Evolutionary conservation across 2,329 filamentous ascomycete genomes (phyloP).

Genomic region (Clonostachys byssicola): DNA sequence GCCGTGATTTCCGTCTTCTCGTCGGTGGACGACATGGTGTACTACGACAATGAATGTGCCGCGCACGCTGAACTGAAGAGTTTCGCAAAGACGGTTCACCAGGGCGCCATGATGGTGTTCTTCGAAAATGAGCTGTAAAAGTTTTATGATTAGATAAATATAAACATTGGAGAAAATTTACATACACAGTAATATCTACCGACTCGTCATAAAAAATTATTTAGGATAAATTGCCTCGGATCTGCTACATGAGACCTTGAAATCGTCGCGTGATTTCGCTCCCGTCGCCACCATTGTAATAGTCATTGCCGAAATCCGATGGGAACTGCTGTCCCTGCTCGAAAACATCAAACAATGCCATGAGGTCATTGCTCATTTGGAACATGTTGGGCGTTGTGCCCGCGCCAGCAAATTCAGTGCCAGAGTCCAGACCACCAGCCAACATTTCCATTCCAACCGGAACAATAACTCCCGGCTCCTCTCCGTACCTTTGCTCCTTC

Average conservation of each 20-base stretch:
- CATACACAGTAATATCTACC: no score
- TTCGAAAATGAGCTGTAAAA: slow-evolving; percentile 25
- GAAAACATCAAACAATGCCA: slow-evolving; percentile 27
- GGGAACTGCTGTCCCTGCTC: slow-evolving; percentile 17
- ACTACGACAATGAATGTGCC: slow-evolving; percentile 47
- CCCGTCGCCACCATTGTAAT: background rate
- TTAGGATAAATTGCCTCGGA: background rate
- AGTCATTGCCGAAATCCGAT: background rate
- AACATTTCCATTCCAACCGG: background rate
- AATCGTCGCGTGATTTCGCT: background rate
- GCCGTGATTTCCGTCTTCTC: slow-evolving; percentile 52
- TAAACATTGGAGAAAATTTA: background rate
- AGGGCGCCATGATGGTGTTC: slow-evolving; percentile 46
- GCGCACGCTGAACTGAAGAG: slow-evolving; percentile 22
- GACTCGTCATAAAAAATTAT: background rate
- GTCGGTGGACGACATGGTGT: slow-evolving; percentile 54
- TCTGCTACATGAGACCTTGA: background rate
- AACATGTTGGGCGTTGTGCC: slow-evolving; percentile 20
- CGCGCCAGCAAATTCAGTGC: background rate
- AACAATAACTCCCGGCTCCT: background rate
- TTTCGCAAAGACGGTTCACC: slow-evolving; percentile 20
- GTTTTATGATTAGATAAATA: background rate
- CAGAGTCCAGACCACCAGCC: background rate
- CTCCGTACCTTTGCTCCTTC: background rate
- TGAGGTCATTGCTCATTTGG: slow-evolving; percentile 25